These are phyloP conservation scores for Picea abies DNA, from an alignment of 83 land plant species.

Conservation along the genomic window DNA sequence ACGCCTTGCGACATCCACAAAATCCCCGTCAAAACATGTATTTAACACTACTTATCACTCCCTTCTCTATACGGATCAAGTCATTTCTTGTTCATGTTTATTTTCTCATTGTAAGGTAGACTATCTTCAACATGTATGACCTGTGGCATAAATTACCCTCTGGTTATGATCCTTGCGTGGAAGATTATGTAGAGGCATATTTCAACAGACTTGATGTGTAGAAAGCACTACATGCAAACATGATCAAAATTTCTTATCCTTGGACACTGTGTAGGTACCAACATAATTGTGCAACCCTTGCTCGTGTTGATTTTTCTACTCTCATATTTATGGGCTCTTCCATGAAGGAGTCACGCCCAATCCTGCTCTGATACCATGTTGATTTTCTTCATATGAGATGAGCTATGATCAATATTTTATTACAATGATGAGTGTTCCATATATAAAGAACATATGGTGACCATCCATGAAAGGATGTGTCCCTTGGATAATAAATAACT, in stretches of 20 bases:
- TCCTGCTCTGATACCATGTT: no score
- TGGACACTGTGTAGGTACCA: conserved; percentile 51
- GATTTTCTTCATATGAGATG: no score
- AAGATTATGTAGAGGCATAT: conserved; percentile 31
- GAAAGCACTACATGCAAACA: conserved; percentile 63
- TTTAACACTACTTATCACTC: conserved; percentile 2
- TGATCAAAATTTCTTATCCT: conserved; percentile 44
- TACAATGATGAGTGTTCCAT: no score
- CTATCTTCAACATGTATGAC: conserved; percentile 16
- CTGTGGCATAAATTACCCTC: conserved; percentile 34
- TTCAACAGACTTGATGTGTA: conserved; percentile 66
- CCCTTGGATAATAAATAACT: no score
- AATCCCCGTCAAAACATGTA: conserved; percentile 20
- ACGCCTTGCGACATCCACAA: conserved; percentile 12
- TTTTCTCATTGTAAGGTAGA: not conserved
- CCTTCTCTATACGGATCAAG: no score
- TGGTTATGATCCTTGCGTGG: conserved; percentile 62
- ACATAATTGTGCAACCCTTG: no score
- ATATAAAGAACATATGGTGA: no score
- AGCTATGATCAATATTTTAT: no score
- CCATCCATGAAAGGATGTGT: no score
- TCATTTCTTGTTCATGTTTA: conserved; percentile 23
- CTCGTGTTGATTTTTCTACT: no score
- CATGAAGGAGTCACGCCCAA: no score
- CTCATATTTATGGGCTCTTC: no score